These are phyloP conservation scores for Beauveria asiatica DNA, from an alignment of 2,329 filamentous ascomycete genomes.

Conservation along the genomic window DNA sequence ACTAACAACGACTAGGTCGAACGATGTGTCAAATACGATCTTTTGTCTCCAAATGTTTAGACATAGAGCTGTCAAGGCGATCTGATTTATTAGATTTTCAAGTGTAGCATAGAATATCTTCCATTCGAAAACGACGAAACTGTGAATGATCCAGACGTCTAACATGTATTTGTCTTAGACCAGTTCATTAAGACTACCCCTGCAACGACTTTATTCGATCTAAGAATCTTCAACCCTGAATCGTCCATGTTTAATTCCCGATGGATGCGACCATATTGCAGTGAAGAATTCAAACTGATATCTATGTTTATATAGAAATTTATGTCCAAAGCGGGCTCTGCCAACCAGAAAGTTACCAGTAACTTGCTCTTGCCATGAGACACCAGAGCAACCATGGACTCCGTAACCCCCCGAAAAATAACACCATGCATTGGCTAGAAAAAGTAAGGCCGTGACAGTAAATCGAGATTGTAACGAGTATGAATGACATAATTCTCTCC, in stretches of 20 bases:
- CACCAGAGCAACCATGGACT: slow-evolving; percentile 5
- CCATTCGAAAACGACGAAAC: neutral
- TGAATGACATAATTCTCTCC: neutral
- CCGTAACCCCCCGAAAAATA: neutral
- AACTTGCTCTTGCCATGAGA: neutral
- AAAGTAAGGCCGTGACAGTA: neutral
- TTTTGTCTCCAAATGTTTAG: slow-evolving; percentile 78
- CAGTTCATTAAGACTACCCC: neutral
- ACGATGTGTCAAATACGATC: slow-evolving; percentile 82
- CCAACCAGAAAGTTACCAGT: neutral
- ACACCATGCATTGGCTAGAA: neutral
- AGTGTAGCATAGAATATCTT: neutral
- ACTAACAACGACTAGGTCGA: slow-evolving; percentile 52
- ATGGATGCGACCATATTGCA: neutral
- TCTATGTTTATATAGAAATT: neutral
- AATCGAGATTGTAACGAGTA: neutral
- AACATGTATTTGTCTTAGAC: too few relatives aligned
- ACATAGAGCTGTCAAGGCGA: neutral
- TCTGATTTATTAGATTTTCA: slow-evolving; percentile 3
- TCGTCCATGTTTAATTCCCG: too few relatives aligned
- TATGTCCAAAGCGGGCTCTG: neutral
- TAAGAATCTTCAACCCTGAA: too few relatives aligned
- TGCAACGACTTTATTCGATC: too few relatives aligned
- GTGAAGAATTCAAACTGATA: neutral
- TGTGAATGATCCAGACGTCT: neutral